A percentile compares a stretch with the other conserved stretches of the same genome.
Evolutionary conservation across 306 rosid species (phyloP).

Genomic region (Senna tora): DNA sequence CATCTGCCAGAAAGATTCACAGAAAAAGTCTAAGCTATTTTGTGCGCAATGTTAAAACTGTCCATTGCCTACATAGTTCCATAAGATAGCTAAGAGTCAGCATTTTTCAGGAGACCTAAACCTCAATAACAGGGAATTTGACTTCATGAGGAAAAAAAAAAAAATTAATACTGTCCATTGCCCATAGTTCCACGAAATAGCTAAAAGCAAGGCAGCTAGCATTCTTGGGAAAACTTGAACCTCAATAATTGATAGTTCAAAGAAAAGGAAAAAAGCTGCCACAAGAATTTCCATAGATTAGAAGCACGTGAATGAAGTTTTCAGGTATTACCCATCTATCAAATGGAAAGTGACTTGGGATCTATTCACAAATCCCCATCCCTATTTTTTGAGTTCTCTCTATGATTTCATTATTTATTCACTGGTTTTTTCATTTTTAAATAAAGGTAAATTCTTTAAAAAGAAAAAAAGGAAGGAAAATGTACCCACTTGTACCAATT

Average conservation of each 20-base stretch:
- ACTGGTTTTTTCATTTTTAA: neutral
- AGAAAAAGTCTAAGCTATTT: slow-evolving; percentile 31
- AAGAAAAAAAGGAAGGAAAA: slow-evolving; percentile 29
- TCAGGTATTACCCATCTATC: neutral
- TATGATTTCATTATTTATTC: slow-evolving; percentile 10
- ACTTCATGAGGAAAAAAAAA: too few relatives aligned
- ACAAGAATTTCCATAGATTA: too few relatives aligned
- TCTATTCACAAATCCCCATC: neutral
- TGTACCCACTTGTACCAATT: slow-evolving; percentile 74
- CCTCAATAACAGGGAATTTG: too few relatives aligned
- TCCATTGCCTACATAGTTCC: too few relatives aligned
- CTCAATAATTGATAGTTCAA: too few relatives aligned
- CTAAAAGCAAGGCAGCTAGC: too few relatives aligned
- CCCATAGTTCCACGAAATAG: slow-evolving; percentile 20
- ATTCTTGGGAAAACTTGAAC: too few relatives aligned
- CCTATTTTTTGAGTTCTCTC: neutral
- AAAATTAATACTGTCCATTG: neutral
- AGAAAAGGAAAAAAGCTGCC: too few relatives aligned
- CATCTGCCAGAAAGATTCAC: slow-evolving; percentile 59
- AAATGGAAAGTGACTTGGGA: neutral
- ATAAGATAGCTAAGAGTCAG: too few relatives aligned
- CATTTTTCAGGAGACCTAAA: neutral
- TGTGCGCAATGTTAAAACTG: slow-evolving; percentile 21
- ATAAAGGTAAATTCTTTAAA: slow-evolving; percentile 17
- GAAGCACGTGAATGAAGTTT: neutral